phyloP scores from a whole-genome alignment of 108 stramenopile genomes.

The Pseudonitzschia delicatissima region DNA sequence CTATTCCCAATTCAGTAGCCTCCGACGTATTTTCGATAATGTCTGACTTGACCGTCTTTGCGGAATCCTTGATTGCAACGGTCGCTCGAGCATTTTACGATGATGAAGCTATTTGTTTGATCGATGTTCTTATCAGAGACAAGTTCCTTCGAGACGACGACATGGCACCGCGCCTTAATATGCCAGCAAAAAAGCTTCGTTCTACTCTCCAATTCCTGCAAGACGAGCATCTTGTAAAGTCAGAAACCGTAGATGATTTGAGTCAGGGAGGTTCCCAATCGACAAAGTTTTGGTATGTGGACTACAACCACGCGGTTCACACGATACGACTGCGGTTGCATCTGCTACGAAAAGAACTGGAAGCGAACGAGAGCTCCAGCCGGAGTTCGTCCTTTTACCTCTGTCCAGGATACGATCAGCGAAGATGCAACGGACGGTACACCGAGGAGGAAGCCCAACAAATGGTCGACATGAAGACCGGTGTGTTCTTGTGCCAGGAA shows the following conservation, averaged over 20 bases:
- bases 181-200: conserved; percentile 78
- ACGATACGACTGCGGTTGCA: conserved; percentile 80
- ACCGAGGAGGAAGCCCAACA: conserved; percentile 82
- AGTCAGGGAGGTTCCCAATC: conserved; percentile 77
- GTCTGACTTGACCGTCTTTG: conserved; percentile 66
- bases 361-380: conserved; percentile 66
- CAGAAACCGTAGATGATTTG: conserved; percentile 89
- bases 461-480: conserved; percentile 69
- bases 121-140: conserved; percentile 87
- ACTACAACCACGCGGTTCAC: conserved; percentile 80
- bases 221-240: conserved; percentile 80
- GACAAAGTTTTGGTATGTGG: conserved; percentile 85
- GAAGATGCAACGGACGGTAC: conserved; percentile 84
- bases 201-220: conserved; percentile 77
- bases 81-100: conserved; percentile 90
- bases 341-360: conserved; percentile 67
- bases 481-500: conserved; percentile 81
- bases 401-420: conserved; percentile 73
- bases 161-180: conserved; percentile 71
- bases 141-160: conserved; percentile 91
- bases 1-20: no score
- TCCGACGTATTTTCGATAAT: conserved; percentile 11
- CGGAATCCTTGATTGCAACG: conserved; percentile 80
- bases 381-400: conserved; percentile 72
- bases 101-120: conserved; percentile 78